These are phyloP conservation scores for Cadophora gregata DNA, from an alignment of 2,329 filamentous ascomycete genomes.

Conservation along the genomic window DNA sequence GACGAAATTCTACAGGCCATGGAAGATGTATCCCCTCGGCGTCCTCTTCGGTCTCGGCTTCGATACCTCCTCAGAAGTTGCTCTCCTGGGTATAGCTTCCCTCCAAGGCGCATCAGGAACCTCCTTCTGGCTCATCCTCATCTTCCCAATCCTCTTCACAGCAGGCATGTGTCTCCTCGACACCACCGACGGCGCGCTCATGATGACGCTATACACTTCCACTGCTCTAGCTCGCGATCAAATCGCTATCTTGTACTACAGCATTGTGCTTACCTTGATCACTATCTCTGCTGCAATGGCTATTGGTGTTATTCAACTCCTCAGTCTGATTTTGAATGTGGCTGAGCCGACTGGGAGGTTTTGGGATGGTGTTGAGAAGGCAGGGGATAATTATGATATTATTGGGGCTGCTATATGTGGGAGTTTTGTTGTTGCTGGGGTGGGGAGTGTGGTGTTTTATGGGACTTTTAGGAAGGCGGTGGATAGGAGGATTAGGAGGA, in stretches of 20 bases:
- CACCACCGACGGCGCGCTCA: conserved; percentile 89
- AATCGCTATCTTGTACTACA: conserved; percentile 94
- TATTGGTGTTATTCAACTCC: conserved; percentile 84
- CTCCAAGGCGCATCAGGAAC: conserved; percentile 87
- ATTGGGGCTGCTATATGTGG: conserved; percentile 88
- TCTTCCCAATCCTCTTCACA: conserved; percentile 93
- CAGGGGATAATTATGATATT: conserved; percentile 83
- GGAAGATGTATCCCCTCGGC: conserved; percentile 96
- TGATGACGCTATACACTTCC: conserved; percentile 92
- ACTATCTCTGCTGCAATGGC: conserved; percentile 53
- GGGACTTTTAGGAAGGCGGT: conserved; percentile 58
- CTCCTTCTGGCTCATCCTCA: conserved; percentile 89
- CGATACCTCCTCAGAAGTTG: conserved; percentile 94
- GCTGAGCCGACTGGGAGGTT: conserved; percentile 69
- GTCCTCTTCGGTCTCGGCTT: conserved; percentile 92
- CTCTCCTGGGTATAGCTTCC: conserved; percentile 86
- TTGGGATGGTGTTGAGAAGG: conserved; percentile 83
- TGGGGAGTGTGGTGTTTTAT: conserved; percentile 69
- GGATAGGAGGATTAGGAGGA: conserved; percentile 10
- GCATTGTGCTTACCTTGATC: conserved; percentile 50
- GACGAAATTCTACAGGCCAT: conserved; percentile 56
- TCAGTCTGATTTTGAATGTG: conserved; percentile 79
- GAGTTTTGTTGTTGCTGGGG: conserved; percentile 78
- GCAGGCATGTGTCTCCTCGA: conserved; percentile 96
- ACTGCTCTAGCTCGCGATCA: conserved; percentile 77